phyloP scores from a whole-genome alignment of 2,329 filamentous ascomycete species.

The Sarocladiaceae sp. region DNA sequence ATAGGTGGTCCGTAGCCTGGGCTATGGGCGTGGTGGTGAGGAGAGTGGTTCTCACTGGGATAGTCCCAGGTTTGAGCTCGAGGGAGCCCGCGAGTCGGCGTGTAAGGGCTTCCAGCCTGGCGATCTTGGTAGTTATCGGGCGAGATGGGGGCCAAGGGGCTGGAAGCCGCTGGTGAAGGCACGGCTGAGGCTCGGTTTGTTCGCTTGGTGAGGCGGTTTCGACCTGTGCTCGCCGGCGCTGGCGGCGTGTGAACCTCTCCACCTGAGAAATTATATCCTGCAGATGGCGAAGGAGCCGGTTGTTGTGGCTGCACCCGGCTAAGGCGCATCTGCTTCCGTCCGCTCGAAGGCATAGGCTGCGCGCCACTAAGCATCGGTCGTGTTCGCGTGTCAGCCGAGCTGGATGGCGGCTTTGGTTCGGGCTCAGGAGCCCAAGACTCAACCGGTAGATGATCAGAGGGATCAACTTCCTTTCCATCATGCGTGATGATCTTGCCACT shows the following conservation, averaged over 20 bases:
- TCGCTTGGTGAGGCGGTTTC: constrained; percentile 65
- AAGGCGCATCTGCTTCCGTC: constrained; percentile 48
- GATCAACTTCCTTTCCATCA: constrained; percentile 73
- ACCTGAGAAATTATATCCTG: constrained; percentile 17
- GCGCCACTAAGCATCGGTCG: constrained; percentile 48
- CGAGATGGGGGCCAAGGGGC: constrained; percentile 50
- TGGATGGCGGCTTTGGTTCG: constrained; percentile 34
- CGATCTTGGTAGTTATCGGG: constrained; percentile 47
- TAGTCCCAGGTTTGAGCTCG: constrained; percentile 50
- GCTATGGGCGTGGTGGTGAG: constrained; percentile 27
- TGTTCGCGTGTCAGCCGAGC: constrained; percentile 24
- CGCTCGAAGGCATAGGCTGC: constrained; percentile 45
- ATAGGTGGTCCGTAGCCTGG: constrained; percentile 48
- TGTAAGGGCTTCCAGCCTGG: constrained; percentile 24
- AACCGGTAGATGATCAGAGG: constrained; percentile 74
- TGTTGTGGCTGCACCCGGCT: constrained; percentile 44
- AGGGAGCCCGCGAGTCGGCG: constrained; percentile 29
- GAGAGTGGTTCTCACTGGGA: constrained; percentile 47
- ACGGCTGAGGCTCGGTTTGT: constrained; percentile 38
- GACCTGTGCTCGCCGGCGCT: constrained; percentile 32
- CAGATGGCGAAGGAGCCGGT: constrained; percentile 21
- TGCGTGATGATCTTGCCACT: constrained; percentile 70
- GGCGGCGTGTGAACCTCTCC: constrained; percentile 25
- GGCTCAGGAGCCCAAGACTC: constrained; percentile 76
- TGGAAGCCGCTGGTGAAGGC: constrained; percentile 32